Evolutionary conservation across 495 filamentous ascomycete species (phyloP).

Genomic region (Delitschia confertaspora): DNA sequence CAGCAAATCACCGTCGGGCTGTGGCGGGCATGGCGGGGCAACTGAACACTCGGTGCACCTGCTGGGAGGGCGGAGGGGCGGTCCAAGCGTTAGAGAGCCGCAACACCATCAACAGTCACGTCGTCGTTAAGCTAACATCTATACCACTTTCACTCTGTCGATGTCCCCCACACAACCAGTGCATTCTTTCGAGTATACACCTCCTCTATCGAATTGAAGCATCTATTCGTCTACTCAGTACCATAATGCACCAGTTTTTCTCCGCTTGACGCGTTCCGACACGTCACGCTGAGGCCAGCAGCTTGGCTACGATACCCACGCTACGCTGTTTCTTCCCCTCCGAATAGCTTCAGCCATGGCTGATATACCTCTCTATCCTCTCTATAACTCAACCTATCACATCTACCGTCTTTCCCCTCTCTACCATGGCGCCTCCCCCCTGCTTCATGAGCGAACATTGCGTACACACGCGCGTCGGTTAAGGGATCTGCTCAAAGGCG

Average conservation of each 20-base stretch:
- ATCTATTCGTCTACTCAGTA: no score
- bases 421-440: slow-evolving; percentile 25
- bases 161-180: background rate
- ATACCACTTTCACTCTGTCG: background rate
- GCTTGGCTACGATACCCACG: no score
- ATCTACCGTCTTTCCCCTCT: slow-evolving; percentile 35
- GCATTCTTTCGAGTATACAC: no score
- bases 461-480: slow-evolving; percentile 28
- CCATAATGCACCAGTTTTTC: no score
- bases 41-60: background rate
- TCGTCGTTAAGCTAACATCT: background rate
- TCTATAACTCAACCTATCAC: slow-evolving; percentile 27
- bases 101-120: slow-evolving; percentile 4
- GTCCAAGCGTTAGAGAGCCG: no score
- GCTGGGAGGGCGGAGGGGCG: no score
- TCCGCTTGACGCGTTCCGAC: no score
- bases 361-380: slow-evolving; percentile 20
- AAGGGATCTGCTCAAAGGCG: slow-evolving; percentile 27
- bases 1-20: no score
- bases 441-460: slow-evolving; percentile 22
- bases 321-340: no score
- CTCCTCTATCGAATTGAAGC: no score
- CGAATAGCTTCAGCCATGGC: slow-evolving; percentile 6
- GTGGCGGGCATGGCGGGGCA: background rate
- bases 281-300: no score